Evolutionary conservation across 2,329 filamentous ascomycete species (phyloP).

Genomic region (Pseudogymnoascus sp.): DNA sequence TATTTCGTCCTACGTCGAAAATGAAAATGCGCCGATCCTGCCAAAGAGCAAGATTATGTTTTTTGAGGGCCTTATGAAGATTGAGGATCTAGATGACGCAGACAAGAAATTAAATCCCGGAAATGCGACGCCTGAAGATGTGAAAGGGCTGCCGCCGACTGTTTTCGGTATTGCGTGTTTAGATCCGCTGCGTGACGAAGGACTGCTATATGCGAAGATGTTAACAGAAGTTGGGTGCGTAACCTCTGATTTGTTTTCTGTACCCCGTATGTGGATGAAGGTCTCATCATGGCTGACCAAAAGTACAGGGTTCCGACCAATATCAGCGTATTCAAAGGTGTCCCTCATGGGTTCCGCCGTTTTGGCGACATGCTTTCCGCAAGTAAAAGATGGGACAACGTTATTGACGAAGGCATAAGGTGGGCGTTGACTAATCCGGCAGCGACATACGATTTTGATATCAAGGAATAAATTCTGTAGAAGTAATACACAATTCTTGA

Average conservation of each 20-base stretch:
- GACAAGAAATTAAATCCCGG: constrained; percentile 33
- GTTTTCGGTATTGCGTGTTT: constrained; percentile 37
- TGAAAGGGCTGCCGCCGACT: constrained; percentile 36
- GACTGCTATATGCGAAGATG: constrained; percentile 36
- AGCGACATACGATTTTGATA: constrained; percentile 19
- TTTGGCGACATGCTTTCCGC: constrained; percentile 34
- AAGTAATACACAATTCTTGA: neutral
- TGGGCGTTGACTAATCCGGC: constrained; percentile 33
- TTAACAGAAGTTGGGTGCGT: constrained; percentile 37
- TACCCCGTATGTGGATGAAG: neutral
- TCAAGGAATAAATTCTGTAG: neutral
- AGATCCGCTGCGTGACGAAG: constrained; percentile 43
- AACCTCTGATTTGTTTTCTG: neutral
- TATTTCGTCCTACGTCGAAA: constrained; percentile 37
- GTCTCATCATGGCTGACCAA: neutral
- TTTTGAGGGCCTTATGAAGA: constrained; percentile 9
- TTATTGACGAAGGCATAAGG: constrained; percentile 35
- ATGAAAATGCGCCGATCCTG: constrained; percentile 41
- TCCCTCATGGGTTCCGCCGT: constrained; percentile 43
- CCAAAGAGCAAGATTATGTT: constrained; percentile 31
- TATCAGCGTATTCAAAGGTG: constrained; percentile 40
- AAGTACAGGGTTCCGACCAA: constrained; percentile 38
- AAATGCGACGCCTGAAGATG: constrained; percentile 26
- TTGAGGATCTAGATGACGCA: constrained; percentile 19
- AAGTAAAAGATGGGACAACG: constrained; percentile 34